Conservation (phyloP, 495 filamentous ascomycete genomes). For the Trichocladium uniseriatum region DNA sequence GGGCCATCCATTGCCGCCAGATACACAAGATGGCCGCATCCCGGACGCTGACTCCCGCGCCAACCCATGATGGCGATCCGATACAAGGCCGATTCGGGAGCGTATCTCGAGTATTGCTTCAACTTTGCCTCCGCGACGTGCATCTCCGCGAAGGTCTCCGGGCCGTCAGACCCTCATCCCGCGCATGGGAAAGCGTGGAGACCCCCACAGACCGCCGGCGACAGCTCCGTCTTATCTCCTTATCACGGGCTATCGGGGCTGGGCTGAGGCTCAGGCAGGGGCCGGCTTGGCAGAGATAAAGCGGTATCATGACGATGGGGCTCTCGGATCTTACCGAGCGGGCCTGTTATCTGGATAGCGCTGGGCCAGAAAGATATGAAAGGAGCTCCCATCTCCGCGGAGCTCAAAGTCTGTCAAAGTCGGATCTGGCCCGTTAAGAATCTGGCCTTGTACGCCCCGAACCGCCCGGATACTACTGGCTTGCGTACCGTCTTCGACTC, state of each 20-base stretch:
- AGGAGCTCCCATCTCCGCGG: constrained; percentile 1
- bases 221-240: constrained; percentile 1
- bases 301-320: neutral
- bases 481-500: no score
- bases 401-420: neutral
- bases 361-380: neutral
- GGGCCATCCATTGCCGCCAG: neutral
- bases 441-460: no score
- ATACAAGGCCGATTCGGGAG: neutral
- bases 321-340: neutral
- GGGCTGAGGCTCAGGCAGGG: constrained; percentile 8
- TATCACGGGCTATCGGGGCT: constrained; percentile 1
- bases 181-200: neutral
- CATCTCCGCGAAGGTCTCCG: no score
- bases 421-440: no score
- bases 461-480: no score
- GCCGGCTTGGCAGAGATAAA: constrained; percentile 11
- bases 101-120: no score
- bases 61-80: neutral
- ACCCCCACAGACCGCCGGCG: constrained; percentile 2
- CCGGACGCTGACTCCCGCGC: no score
- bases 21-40: no score
- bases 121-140: neutral
- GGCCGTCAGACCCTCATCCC: neutral
- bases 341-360: neutral